phyloP scores from a whole-genome alignment of 2,329 filamentous ascomycete species.

The Verticillium longisporum region DNA sequence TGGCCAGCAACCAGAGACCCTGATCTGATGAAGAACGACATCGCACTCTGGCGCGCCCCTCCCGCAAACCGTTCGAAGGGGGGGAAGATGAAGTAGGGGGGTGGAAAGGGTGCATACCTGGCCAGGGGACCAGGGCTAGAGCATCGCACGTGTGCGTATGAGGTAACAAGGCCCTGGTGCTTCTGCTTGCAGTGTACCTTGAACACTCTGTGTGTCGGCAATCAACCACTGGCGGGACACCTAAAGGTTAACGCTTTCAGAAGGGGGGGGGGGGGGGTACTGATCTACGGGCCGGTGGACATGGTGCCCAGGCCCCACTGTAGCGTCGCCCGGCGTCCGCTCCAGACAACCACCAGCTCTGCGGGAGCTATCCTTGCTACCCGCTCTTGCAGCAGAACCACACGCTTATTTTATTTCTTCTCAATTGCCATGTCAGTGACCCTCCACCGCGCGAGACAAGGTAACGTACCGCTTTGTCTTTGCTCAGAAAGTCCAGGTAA shows the following conservation, averaged over 20 bases:
- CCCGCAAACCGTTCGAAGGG: neutral
- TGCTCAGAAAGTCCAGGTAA: neutral
- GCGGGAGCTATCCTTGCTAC: constrained; percentile 27
- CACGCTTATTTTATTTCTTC: constrained; percentile 3
- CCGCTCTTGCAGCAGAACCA: constrained; percentile 30
- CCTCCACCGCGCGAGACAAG: neutral
- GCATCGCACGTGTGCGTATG: neutral
- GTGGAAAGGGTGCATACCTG: neutral
- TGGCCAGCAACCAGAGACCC: neutral
- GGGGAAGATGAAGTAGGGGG: neutral
- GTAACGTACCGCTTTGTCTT: neutral
- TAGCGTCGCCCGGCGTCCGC: neutral
- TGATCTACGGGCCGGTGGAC: neutral
- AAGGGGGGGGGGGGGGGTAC: constrained; percentile 4
- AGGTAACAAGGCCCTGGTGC: neutral
- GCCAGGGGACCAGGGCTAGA: neutral
- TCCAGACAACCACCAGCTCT: constrained; percentile 1
- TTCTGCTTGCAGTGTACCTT: neutral
- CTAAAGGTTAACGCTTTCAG: constrained; percentile 18
- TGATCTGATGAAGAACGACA: neutral
- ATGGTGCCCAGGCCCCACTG: neutral
- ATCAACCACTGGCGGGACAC: neutral
- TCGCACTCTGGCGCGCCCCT: neutral
- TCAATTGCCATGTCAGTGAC: neutral
- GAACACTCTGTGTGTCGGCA: neutral